Evolutionary conservation across 108 stramenopile species (phyloP), one percentile per base, ranked within the genome.

Genomic region (Cyclotella distinguenda): DNA sequence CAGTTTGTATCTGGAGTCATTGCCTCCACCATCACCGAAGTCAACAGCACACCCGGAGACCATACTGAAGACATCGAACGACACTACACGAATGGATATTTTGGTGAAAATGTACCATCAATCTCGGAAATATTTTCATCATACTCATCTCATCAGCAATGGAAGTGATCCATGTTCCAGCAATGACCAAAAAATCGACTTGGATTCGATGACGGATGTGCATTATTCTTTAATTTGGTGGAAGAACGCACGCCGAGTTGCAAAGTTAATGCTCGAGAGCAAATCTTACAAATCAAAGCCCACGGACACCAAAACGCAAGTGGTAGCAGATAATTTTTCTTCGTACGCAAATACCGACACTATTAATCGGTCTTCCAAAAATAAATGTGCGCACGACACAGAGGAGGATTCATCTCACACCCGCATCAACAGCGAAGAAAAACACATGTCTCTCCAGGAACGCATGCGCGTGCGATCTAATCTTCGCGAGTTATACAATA

Each of bases 401-500:
- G n/a, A 40, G 4, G 27, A 6, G 2, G 43, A 47, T 35, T 21
- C 22, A n/a, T n/a, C n/a, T n/a, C n/a, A n/a, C n/a, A n/a, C n/a
- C n/a, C n/a, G n/a, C n/a, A n/a, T n/a, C 18, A 39, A 51, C 19
- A 23, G 26, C 8, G 18, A 18, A n/a, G 18, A 33, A 28, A 39
- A 65, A 38, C 40, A 65, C 7, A 52, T 65, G 64, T 49, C 64
- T n/a, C 23, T 65, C 21, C 51, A 65, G 31, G 64, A 65, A 31
- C 38, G 64, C 38, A 39, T 65, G 0, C 64, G 64, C 25, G 48
- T 35, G 18, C 50, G 40, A 6, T 23, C 64, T n/a, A 7, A 32
- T 25, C 25, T 65, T 9, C 64, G 64, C 0, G 44, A 53, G 2
- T 12, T 11, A 30, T 9, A 34, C 16, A 18, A 49, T 32, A 23